A percentile compares a stretch with the other conserved stretches of the same genome.
Conservation (phyloP, 2,329 filamentous ascomycete genomes). For the Chaetomium strumarium region DNA sequence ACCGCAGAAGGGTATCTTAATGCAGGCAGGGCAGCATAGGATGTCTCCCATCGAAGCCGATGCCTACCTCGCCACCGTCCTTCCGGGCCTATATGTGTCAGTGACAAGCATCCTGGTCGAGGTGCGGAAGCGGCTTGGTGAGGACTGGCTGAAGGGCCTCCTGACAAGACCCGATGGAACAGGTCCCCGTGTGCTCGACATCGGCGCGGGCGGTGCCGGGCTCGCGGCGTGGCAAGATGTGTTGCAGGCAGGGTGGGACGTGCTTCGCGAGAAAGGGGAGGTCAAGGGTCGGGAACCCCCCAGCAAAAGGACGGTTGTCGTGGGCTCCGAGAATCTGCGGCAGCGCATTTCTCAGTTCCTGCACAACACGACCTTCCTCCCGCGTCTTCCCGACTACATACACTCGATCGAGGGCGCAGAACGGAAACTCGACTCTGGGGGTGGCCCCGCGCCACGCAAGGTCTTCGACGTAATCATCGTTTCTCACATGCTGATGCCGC, state of each 20-base stretch:
- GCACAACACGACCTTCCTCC: slow-evolving; percentile 86
- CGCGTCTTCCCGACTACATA: slow-evolving; percentile 81
- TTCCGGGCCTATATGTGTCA: slow-evolving; percentile 67
- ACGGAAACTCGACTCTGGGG: slow-evolving; percentile 50
- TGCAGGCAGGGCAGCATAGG: slow-evolving; percentile 56
- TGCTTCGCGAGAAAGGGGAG: slow-evolving; percentile 50
- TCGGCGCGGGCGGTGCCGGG: slow-evolving; percentile 67
- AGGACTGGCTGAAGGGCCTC: slow-evolving; percentile 61
- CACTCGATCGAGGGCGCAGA: slow-evolving; percentile 56
- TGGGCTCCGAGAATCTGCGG: slow-evolving; percentile 68
- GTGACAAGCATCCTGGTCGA: slow-evolving; percentile 64
- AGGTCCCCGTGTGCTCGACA: slow-evolving; percentile 63
- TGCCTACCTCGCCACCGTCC: slow-evolving; percentile 60
- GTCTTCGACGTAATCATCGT: slow-evolving; percentile 86
- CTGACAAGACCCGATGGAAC: slow-evolving; percentile 51
- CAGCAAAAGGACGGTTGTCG: slow-evolving; percentile 75
- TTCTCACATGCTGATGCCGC: slow-evolving; percentile 71
- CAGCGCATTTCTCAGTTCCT: slow-evolving; percentile 70
- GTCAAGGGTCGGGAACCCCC: slow-evolving; percentile 43
- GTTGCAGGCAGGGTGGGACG: slow-evolving; percentile 72
- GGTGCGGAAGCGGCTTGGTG: slow-evolving; percentile 65
- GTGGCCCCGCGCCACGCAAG: slow-evolving; percentile 57
- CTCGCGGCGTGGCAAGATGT: slow-evolving; percentile 73
- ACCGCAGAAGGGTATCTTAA: slow-evolving; percentile 58
- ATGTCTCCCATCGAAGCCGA: slow-evolving; percentile 75